Percentiles rank a stretch among this genome's conserved stretches.
Conservation (phyloP, 768 basidiomycete genomes). For the Mrakia frigida region DNA sequence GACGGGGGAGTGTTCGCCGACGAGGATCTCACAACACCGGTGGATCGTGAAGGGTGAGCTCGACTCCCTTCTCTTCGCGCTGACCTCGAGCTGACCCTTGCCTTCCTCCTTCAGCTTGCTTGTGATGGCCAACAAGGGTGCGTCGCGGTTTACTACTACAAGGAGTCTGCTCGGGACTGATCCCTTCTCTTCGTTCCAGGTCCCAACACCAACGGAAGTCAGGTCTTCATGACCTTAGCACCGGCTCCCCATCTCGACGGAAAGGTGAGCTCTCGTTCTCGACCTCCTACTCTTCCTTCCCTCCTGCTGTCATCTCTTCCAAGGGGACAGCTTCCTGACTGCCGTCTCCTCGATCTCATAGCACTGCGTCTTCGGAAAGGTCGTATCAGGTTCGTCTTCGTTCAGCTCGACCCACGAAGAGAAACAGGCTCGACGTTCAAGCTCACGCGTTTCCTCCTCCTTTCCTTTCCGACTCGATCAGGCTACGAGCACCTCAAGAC, state of each 20-base stretch:
- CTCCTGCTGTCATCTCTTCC: neutral
- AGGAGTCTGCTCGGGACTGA: too few species aligned
- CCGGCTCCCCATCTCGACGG: constrained; percentile 29
- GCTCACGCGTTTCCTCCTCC: neutral
- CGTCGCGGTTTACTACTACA: too few species aligned
- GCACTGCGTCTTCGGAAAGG: constrained; percentile 32
- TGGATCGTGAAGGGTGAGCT: constrained; percentile 27
- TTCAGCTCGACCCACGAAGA: too few species aligned
- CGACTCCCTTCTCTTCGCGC: neutral
- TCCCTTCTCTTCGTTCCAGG: constrained; percentile 2
- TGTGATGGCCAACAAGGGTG: constrained; percentile 72
- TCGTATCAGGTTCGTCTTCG: constrained; percentile 21
- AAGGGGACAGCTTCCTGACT: neutral
- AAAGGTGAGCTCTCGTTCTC: constrained; percentile 15
- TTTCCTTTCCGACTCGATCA: neutral
- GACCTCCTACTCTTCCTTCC: neutral
- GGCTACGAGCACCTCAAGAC: constrained; percentile 52
- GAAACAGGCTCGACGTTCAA: neutral
- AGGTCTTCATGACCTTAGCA: constrained; percentile 50
- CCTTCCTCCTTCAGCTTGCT: constrained; percentile 47
- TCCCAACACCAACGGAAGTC: constrained; percentile 76
- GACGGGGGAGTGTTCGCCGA: constrained; percentile 64
- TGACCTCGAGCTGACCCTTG: neutral
- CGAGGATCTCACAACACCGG: constrained; percentile 51
- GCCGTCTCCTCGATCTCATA: neutral